These are phyloP conservation scores for Naganishia sp. DNA, from an alignment of 1,284 basidiomycete species.

Conservation along the genomic window DNA sequence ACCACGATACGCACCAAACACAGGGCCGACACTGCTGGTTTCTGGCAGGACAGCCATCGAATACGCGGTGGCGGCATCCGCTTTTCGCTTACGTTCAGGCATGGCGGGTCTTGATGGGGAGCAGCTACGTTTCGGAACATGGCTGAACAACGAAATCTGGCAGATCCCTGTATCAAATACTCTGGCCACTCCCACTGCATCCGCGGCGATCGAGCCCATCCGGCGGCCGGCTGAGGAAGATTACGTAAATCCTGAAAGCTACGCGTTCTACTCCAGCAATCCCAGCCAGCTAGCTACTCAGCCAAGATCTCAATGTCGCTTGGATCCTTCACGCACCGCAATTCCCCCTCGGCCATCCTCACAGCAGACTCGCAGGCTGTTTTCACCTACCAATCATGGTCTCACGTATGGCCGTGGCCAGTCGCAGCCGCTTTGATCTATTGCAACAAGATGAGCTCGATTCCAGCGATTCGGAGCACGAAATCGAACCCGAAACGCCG, in stretches of 20 bases:
- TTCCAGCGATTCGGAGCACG: slow-evolving; percentile 14
- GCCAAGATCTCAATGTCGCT: too few species aligned
- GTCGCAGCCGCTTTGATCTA: slow-evolving; percentile 19
- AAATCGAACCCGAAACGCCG: background rate
- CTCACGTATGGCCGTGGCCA: slow-evolving; percentile 12
- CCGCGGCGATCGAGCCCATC: background rate
- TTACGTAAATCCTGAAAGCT: too few species aligned
- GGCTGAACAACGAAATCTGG: background rate
- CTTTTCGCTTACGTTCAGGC: slow-evolving; percentile 12
- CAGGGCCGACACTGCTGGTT: slow-evolving; percentile 6
- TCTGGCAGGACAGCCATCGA: slow-evolving; percentile 1
- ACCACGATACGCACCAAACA: slow-evolving; percentile 3
- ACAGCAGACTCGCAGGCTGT: too few species aligned
- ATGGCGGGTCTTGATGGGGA: background rate
- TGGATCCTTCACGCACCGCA: too few species aligned
- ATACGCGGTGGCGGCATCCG: background rate
- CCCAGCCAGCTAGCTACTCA: too few species aligned
- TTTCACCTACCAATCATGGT: background rate
- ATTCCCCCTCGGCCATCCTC: too few species aligned
- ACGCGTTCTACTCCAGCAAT: too few species aligned
- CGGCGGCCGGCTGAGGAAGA: background rate
- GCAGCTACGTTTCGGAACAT: background rate
- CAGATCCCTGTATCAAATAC: background rate
- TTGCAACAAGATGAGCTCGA: slow-evolving; percentile 18
- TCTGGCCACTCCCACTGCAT: background rate